Conservation (phyloP, 345 rosid species). For the Hypericum androsaemum region DNA sequence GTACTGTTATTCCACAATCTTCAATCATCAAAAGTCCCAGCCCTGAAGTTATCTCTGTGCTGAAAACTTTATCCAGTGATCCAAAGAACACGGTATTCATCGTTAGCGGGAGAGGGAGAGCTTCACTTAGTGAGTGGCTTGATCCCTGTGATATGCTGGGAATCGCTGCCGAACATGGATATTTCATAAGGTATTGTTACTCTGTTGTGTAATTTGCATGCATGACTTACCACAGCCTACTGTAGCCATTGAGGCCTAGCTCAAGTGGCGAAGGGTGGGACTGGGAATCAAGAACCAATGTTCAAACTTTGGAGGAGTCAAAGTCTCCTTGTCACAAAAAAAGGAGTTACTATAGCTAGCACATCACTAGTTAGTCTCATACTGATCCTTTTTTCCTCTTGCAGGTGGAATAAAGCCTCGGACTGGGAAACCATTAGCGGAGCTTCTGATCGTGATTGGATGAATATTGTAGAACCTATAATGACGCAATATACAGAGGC, state of each 20-base stretch:
- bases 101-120: slow-evolving; percentile 66
- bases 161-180: slow-evolving; percentile 83
- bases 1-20: slow-evolving; percentile 57
- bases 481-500: slow-evolving; percentile 73
- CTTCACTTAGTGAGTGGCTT: slow-evolving; percentile 52
- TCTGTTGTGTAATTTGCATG: not conserved
- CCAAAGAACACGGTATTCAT: slow-evolving; percentile 64
- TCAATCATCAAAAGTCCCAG: slow-evolving; percentile 50
- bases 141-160: slow-evolving; percentile 64
- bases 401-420: slow-evolving; percentile 48
- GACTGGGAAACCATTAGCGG: slow-evolving; percentile 55
- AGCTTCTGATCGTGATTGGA: slow-evolving; percentile 72
- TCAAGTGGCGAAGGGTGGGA: no score
- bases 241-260: no score
- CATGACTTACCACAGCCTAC: no score
- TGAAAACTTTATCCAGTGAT: slow-evolving; percentile 46
- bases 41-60: slow-evolving; percentile 44
- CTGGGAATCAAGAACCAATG: no score
- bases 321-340: no score
- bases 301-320: no score
- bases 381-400: slow-evolving; percentile 3
- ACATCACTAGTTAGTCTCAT: not conserved
- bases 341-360: no score
- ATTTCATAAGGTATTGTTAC: slow-evolving; percentile 43
- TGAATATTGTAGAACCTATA: slow-evolving; percentile 61